Percentiles rank a stretch among this genome's conserved stretches.
Conservation (phyloP, 192 early-diverging fungal species). For the Podochytrium sp. region DNA sequence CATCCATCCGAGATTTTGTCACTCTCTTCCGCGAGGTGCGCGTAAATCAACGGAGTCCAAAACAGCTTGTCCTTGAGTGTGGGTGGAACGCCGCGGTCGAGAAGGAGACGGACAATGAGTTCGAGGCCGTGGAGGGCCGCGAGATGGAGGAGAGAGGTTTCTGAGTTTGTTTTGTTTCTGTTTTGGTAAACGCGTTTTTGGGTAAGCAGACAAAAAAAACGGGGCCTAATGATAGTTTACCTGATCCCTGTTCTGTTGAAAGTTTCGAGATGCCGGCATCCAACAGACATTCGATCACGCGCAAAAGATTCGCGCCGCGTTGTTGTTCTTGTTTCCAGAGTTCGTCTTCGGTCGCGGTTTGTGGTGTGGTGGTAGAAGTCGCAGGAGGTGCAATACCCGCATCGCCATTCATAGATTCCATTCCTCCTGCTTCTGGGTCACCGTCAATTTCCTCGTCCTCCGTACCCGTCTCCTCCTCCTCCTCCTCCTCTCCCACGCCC, state of each 20-base stretch:
- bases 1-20: conserved; percentile 25
- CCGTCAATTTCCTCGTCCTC: not conserved
- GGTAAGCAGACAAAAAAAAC: not conserved
- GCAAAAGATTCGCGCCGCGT: not conserved
- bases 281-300: conserved; percentile 2
- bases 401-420: too few species aligned
- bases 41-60: conserved; percentile 23
- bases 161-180: too few species aligned
- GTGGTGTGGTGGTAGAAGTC: not conserved
- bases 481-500: not conserved
- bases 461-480: too few species aligned
- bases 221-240: not conserved
- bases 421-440: not conserved
- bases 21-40: conserved; percentile 1
- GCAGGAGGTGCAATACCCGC: not conserved
- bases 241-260: not conserved
- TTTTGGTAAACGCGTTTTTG: too few species aligned
- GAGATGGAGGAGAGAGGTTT: conserved; percentile 8
- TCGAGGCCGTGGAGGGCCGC: conserved; percentile 13
- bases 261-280: not conserved
- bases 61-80: conserved; percentile 23
- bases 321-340: not conserved
- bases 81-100: not conserved
- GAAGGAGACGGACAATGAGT: not conserved
- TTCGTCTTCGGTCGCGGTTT: not conserved